phyloP scores from a whole-genome alignment of 768 basidiomycete species.

The Amanita rimosa region DNA sequence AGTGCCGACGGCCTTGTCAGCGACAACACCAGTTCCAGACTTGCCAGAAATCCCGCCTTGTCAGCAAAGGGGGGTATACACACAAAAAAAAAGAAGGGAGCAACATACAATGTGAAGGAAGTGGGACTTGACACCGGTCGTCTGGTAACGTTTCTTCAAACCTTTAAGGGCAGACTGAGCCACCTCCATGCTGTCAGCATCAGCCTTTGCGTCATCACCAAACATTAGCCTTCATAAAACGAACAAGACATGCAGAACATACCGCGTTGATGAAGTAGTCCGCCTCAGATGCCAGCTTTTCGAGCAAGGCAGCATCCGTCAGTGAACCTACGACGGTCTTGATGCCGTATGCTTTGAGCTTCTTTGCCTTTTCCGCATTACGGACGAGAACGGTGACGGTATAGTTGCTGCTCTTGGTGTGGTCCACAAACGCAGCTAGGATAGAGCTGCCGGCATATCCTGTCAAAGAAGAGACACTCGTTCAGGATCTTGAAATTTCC shows the following conservation, averaged over 20 bases:
- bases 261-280: constrained; percentile 26
- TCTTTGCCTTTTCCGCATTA: constrained; percentile 30
- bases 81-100: neutral
- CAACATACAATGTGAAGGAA: constrained; percentile 54
- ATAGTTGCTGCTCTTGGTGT: constrained; percentile 21
- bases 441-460: constrained; percentile 41
- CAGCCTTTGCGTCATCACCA: constrained; percentile 15
- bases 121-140: constrained; percentile 29
- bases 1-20: neutral
- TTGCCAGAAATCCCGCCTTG: neutral
- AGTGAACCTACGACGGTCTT: constrained; percentile 35
- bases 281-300: constrained; percentile 29
- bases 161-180: constrained; percentile 39
- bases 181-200: constrained; percentile 33
- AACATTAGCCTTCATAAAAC: neutral
- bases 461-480: constrained; percentile 10
- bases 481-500: too few relatives aligned
- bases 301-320: constrained; percentile 28
- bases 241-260: neutral
- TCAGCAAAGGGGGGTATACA: neutral
- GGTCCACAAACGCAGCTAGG: constrained; percentile 27
- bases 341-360: constrained; percentile 25
- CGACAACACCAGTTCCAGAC: neutral
- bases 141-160: constrained; percentile 32
- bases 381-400: constrained; percentile 35